These are phyloP conservation scores for Diplodia sapinea DNA, from an alignment of 2,329 filamentous ascomycete genomes.

Conservation along the genomic window DNA sequence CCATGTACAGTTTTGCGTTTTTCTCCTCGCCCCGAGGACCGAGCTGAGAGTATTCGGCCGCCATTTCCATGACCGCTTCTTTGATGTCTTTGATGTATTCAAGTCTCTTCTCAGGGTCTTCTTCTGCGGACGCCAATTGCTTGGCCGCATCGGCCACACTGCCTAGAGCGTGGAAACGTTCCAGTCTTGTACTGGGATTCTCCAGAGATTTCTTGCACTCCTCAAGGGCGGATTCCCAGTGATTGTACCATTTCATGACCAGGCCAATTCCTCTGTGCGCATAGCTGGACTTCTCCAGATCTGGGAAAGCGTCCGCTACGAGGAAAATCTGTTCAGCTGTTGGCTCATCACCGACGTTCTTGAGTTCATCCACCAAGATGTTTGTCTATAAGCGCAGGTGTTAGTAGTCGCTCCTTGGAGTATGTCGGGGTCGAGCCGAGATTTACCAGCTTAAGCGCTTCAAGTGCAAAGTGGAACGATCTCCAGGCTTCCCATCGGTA, in stretches of 20 bases:
- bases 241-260: background rate
- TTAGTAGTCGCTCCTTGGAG: background rate
- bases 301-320: conserved; percentile 23
- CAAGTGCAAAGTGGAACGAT: background rate
- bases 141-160: background rate
- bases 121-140: background rate
- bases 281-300: background rate
- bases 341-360: background rate
- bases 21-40: background rate
- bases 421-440: too few species aligned
- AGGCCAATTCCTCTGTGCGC: conserved; percentile 5
- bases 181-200: background rate
- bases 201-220: conserved; percentile 5
- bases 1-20: background rate
- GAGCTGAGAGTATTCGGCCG: background rate
- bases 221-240: background rate
- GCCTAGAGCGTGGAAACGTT: background rate
- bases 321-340: conserved; percentile 4
- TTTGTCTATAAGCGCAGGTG: background rate
- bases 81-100: background rate
- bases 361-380: background rate
- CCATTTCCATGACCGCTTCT: background rate
- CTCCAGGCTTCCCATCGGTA: background rate
- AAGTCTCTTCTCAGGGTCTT: background rate
- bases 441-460: background rate